phyloP scores from a whole-genome alignment of 202 grass and related monocot species.

The Bolboschoenoplectus hybrid region DNA sequence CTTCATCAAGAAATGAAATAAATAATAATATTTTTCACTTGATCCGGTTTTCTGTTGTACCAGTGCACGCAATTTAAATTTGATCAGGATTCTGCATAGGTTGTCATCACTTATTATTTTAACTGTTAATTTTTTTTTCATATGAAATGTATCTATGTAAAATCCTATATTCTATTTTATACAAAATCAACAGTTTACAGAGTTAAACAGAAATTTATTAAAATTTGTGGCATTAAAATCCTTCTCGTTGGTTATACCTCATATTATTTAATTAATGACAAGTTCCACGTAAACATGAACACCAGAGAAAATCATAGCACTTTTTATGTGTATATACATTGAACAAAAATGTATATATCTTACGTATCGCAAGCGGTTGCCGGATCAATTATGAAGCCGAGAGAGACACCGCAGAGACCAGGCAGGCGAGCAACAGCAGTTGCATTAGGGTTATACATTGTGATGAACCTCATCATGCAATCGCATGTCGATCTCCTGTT shows the following conservation, averaged over 20 bases:
- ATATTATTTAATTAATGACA: background rate
- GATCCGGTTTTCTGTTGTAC: background rate
- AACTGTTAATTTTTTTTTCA: background rate
- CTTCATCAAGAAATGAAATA: background rate
- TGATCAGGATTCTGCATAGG: background rate
- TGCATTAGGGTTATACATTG: constrained; percentile 54
- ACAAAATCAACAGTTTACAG: background rate
- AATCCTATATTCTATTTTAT: background rate
- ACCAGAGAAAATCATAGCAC: background rate
- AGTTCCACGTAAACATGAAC: too few species aligned
- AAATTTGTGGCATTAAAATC: background rate
- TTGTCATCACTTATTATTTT: background rate
- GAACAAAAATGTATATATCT: background rate
- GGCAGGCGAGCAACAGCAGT: constrained; percentile 63
- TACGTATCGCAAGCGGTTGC: constrained; percentile 50
- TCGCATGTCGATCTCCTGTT: constrained; percentile 63
- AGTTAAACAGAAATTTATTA: background rate
- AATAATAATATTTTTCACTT: background rate
- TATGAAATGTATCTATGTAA: background rate
- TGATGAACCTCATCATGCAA: constrained; percentile 55
- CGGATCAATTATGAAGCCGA: constrained; percentile 36
- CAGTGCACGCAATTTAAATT: background rate
- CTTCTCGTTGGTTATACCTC: background rate
- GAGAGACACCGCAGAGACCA: constrained; percentile 52
- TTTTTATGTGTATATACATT: background rate